Base-by-base conservation (phyloP, 2,329 filamentous ascomycete species). In the Delphinella strobiligena region DNA sequence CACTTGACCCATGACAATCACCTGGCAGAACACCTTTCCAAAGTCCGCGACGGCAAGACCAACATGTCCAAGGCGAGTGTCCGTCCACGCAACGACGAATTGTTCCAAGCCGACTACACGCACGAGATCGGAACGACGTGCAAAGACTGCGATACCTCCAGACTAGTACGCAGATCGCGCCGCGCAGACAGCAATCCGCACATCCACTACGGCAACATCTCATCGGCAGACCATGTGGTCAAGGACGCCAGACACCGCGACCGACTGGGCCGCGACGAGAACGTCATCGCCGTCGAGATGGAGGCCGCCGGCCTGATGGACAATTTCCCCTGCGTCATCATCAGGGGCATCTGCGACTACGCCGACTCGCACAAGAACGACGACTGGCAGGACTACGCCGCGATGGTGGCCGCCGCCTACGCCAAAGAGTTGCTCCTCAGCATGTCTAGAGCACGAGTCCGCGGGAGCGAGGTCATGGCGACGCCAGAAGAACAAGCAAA, bases 331-430 rank as follows among this genome's bases (percentile, higher is more conserved):
- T 50, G 43, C 29, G 17, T 52, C 8, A 41, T 49, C 9, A 45
- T 54, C 17, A 44, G 51, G 3, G 51, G 51, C 1, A 40, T 48
- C 4, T 48, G 37, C 5, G 44, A 48, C 22, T 48, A 48, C 18
- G 16, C 35, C 2, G 46, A 50, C 29, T 48, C 51, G 2, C 53
- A 57, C 39, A 58, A 55, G 42, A 53, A 53, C 37, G 47, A 55
- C 4, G 29, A 36, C 2, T 58, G 54, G 54, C 54, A 54, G 16
- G 33, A 39, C 1, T 56, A 54, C 42, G 54, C 54, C n/a, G 53
- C 51, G 4, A 47, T 48, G 31, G 37, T 47, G 2, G 52, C 51
- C 14, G 52, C 53, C 3, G 49, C 49, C 1, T 51, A 47, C 19
- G 48, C 48, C 2, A 54, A 40, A 14, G 39, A 40, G 27, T 40